Base-by-base conservation (phyloP, 805 yeast genomes). In the Debaryomyces tyrocola region DNA sequence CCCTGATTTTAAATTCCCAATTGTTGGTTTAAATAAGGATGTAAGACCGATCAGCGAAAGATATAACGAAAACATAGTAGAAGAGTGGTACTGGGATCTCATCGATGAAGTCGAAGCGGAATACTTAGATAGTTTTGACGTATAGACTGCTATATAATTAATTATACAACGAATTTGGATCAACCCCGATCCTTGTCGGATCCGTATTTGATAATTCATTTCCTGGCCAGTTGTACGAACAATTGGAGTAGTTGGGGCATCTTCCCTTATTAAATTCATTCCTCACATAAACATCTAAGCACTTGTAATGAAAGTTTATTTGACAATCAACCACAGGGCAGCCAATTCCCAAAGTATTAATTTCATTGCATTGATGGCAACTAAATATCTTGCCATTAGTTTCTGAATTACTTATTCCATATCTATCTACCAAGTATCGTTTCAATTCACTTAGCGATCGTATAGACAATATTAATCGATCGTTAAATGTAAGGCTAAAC, bases 81-180 rank as follows among this genome's bases (percentile, higher is more conserved):
- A 90, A 51, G 96, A 90, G 52, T 78, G 86, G 53, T 82, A 81
- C 1, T 85, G 85, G 82, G 99, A 94, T 65, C 60, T 90, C 3
- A 58, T 92, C 3, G 97, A 94, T 60, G 96, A 94, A 64, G 77
- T 87, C 0, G 91, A 86, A 47, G 85, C 81, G 28, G 78, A 74
- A 42, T 77, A 72, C 49, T 59, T 82, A 42, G 86, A 80, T 51
- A 59, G 64, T 15, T 64, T 73, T 47, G 80, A 73, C 24, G 48
- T 53, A 33, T 44, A 58, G 33, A 20, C 21, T 33, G 18, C 11
- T 43, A 33, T 39, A 60, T 61, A 17, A 24, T 50, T 60, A 17
- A 63, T 65, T 18, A 14, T 63, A 66, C 21, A 70, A 59, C 34
- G 67, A 66, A 1, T 66, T 63, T 36, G 40, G 43, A 20, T 15